These are phyloP conservation scores for Lactarius hengduanensis DNA, from an alignment of 768 basidiomycete species.

Conservation along the genomic window DNA sequence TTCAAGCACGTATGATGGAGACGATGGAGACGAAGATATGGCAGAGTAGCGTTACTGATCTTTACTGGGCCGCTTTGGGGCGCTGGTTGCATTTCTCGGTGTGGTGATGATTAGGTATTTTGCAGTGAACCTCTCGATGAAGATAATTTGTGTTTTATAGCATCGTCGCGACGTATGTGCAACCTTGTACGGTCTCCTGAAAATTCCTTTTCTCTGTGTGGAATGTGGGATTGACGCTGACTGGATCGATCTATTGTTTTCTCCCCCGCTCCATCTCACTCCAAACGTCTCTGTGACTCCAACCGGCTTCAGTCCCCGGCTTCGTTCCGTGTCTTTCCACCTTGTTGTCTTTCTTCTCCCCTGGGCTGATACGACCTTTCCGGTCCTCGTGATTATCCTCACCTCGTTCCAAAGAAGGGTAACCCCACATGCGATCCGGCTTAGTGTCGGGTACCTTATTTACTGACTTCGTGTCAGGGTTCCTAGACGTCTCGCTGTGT, in stretches of 20 bases:
- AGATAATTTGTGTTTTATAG: constrained; percentile 17
- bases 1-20: constrained; percentile 26
- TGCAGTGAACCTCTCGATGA: constrained; percentile 10
- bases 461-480: not conserved
- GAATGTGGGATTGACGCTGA: not conserved
- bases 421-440: constrained; percentile 1
- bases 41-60: constrained; percentile 19
- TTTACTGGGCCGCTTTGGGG: constrained; percentile 9
- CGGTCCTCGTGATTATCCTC: not conserved
- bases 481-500: not conserved
- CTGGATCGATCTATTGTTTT: constrained; percentile 2
- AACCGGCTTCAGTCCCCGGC: not conserved
- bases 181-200: constrained; percentile 15
- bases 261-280: not conserved
- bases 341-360: not conserved
- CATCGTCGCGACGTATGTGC: constrained; percentile 15
- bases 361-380: not conserved
- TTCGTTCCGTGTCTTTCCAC: not conserved
- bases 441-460: not conserved
- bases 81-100: not conserved
- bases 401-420: not conserved
- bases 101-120: constrained; percentile 15
- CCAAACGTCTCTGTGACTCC: not conserved
- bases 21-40: constrained; percentile 26
- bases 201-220: not conserved